Conservation (phyloP, 2,329 filamentous ascomycete genomes). For the Amauroascus verrucosus region DNA sequence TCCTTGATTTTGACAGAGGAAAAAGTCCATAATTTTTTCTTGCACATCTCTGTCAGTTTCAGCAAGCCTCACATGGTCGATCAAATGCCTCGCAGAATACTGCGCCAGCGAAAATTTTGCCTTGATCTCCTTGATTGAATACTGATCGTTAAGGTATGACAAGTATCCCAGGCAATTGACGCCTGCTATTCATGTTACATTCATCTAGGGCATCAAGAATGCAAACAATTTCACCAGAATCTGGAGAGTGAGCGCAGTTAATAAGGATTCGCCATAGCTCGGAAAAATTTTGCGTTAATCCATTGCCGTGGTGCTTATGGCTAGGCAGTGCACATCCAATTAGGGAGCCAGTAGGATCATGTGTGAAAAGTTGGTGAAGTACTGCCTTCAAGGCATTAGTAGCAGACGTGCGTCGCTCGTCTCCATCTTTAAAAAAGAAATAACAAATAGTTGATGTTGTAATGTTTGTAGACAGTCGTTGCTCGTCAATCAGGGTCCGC, state of each 20-base stretch:
- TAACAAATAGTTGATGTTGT: constrained; percentile 27
- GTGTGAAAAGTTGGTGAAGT: constrained; percentile 31
- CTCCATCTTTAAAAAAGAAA: constrained; percentile 40
- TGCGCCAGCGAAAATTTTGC: constrained; percentile 14
- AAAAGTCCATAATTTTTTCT: constrained; percentile 14
- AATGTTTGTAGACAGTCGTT: constrained; percentile 16
- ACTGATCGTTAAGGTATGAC: constrained; percentile 8
- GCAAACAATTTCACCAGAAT: constrained; percentile 25
- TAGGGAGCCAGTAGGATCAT: background rate
- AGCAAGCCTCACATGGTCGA: constrained; percentile 13
- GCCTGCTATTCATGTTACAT: constrained; percentile 21
- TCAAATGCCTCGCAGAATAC: constrained; percentile 17
- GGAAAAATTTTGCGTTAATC: constrained; percentile 19
- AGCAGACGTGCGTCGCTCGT: constrained; percentile 27
- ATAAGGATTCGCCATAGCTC: constrained; percentile 28
- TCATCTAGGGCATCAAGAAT: constrained; percentile 38
- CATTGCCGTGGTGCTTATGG: constrained; percentile 17
- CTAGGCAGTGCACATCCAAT: constrained; percentile 13
- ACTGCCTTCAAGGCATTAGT: constrained; percentile 28
- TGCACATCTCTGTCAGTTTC: constrained; percentile 12
- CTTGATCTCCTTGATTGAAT: background rate
- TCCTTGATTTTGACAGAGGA: constrained; percentile 7
- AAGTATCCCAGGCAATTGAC: constrained; percentile 13
- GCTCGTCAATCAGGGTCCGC: constrained; percentile 28
- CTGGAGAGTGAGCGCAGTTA: background rate